A percentile compares a stretch with the other conserved stretches of the same genome.
Conservation (phyloP, 306 rosid genomes). For the Mimosa bimucronata region DNA sequence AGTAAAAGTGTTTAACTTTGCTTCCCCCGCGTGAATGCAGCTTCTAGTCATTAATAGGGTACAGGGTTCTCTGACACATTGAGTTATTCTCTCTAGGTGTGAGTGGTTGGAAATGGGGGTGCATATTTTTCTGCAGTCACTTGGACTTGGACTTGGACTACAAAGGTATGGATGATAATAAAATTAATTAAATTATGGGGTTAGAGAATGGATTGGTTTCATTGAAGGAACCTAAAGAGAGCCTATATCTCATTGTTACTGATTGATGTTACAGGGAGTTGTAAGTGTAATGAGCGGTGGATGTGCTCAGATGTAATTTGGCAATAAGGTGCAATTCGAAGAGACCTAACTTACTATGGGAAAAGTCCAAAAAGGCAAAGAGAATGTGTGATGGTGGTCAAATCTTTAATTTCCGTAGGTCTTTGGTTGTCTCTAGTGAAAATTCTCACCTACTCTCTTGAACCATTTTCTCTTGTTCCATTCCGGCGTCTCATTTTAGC, state of each 20-base stretch:
- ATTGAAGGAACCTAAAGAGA: neutral
- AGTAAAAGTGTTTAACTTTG: neutral
- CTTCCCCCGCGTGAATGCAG: neutral
- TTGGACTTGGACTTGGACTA: neutral
- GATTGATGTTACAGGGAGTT: neutral
- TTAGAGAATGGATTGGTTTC: neutral
- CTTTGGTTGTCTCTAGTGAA: conserved; percentile 19
- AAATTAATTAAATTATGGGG: neutral
- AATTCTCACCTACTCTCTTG: conserved; percentile 23
- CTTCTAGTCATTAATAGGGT: neutral
- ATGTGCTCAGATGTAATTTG: conserved; percentile 23
- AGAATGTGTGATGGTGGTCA: conserved; percentile 57
- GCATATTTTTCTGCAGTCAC: neutral
- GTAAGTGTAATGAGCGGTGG: conserved; percentile 31
- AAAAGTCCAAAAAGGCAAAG: conserved; percentile 13
- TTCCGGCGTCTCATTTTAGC: neutral
- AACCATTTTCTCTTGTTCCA: neutral
- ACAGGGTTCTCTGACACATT: neutral
- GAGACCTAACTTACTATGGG: neutral
- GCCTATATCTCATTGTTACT: neutral
- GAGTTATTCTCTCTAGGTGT: neutral
- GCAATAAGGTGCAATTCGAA: conserved; percentile 27
- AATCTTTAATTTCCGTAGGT: conserved; percentile 44
- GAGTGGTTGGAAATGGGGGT: neutral
- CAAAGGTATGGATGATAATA: neutral